Base-by-base conservation (phyloP, 352 stramenopile species). In the Phytophthora tentaculata region DNA sequence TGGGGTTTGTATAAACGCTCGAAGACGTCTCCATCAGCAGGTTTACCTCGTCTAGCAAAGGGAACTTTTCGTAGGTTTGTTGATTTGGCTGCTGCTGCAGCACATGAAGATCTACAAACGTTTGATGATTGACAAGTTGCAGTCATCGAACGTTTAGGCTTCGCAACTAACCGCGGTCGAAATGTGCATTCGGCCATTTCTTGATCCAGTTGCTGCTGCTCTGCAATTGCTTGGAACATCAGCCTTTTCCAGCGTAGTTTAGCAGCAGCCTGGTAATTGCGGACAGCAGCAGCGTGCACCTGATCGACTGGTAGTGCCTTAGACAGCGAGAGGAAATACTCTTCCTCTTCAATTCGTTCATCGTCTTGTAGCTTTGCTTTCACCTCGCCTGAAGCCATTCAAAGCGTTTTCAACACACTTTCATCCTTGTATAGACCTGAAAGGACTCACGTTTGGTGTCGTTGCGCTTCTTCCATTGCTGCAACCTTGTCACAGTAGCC, bases 121-220 rank as follows among this genome's bases (percentile, higher is more conserved):
- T 23, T 60, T 9, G 41, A n/a, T n/a, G n/a, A 20, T 16, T 14
- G 26, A 29, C 19, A 19, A 12, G 24, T 24, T 5, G 41, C 53
- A 41, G 55, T n/a, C 13, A 56, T n/a, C n/a, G n/a, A n/a, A n/a
- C n/a, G n/a, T n/a, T n/a, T n/a, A 45, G 70, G 39, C 17, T 52
- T 51, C 20, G 70, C 32, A 29, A 74, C 54, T 22, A 81, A 57
- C 3, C 44, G 44, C 1, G 75, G 75, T 3, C 70, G 70, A 60
- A 86, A 88, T 2, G 63, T 80, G 61, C 80, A 86, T 45, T 79
- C n/a, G n/a, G n/a, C n/a, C n/a, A n/a, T n/a, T n/a, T n/a, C n/a
- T n/a, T n/a, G n/a, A n/a, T n/a, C n/a, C n/a, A n/a, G n/a, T n/a
- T n/a, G n/a, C n/a, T n/a, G n/a, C n/a, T n/a, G n/a, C n/a, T n/a